Evolutionary conservation across 129 eudicot species (phyloP).

Genomic region (Artemisia annua): DNA sequence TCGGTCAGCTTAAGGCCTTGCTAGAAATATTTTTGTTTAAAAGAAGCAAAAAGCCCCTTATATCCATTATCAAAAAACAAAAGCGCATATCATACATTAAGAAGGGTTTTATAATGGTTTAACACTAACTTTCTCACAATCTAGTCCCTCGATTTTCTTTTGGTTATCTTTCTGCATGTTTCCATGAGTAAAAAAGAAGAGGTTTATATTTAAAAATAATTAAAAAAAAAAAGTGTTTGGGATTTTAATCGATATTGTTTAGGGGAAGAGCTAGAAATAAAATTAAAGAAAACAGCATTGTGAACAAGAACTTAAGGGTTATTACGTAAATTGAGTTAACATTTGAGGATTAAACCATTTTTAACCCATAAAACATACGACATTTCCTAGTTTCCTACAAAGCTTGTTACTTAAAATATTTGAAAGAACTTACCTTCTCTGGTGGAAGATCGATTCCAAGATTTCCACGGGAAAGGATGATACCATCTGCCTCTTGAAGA

Average conservation of each 20-base stretch:
- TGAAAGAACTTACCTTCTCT: slow-evolving; percentile 66
- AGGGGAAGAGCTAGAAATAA: neutral
- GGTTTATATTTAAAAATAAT: too few species aligned
- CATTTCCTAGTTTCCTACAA: neutral
- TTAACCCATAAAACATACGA: neutral
- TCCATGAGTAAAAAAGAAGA: too few species aligned
- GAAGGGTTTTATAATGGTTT: too few species aligned
- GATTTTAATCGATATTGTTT: too few species aligned
- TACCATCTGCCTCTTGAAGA: slow-evolving; percentile 96
- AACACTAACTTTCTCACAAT: too few species aligned
- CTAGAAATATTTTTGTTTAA: neutral
- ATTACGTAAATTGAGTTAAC: too few species aligned
- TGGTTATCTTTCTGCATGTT: too few species aligned
- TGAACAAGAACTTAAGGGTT: too few species aligned
- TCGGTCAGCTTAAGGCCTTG: slow-evolving; percentile 15
- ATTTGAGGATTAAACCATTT: too few species aligned
- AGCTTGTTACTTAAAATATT: neutral
- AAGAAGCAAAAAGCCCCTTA: neutral
- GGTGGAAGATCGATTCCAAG: slow-evolving; percentile 99
- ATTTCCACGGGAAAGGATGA: slow-evolving; percentile 98
- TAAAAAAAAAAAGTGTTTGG: too few species aligned
- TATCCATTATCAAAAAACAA: neutral
- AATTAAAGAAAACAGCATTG: too few species aligned
- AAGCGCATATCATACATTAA: neutral
- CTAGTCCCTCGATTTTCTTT: too few species aligned